Conservation (phyloP, 805 yeast genomes). For the Zygosaccharomyces lentus region DNA sequence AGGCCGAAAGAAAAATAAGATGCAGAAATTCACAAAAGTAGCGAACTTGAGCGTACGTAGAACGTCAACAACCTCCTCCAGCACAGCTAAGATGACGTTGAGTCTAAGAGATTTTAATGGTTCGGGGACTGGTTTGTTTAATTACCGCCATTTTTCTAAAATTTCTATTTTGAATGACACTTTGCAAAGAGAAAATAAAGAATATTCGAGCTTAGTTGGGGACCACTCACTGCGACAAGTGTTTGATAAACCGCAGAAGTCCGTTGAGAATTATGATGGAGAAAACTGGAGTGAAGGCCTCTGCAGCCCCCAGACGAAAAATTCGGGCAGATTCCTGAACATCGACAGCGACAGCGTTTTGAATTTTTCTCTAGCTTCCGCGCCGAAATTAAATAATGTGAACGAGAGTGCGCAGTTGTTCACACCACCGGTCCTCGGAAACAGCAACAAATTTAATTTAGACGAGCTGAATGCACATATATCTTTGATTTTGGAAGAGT, state of each 20-base stretch:
- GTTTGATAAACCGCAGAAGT: slow-evolving; percentile 1
- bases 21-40: background rate
- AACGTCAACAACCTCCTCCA: background rate
- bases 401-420: slow-evolving; percentile 8
- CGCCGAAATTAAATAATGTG: slow-evolving; percentile 1
- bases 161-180: slow-evolving; percentile 9
- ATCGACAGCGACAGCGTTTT: slow-evolving; percentile 21
- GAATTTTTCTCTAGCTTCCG: slow-evolving; percentile 15
- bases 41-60: background rate
- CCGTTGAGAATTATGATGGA: slow-evolving; percentile 5
- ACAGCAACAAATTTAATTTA: slow-evolving; percentile 3
- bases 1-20: background rate
- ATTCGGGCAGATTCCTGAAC: slow-evolving; percentile 7
- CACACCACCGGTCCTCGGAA: slow-evolving; percentile 9
- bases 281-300: slow-evolving; percentile 6
- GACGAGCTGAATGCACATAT: slow-evolving; percentile 13
- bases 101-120: slow-evolving; percentile 9
- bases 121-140: slow-evolving; percentile 8
- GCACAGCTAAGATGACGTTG: slow-evolving; percentile 8
- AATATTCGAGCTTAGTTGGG: background rate
- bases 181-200: slow-evolving; percentile 1
- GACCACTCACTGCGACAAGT: slow-evolving; percentile 2
- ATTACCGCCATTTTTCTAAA: slow-evolving; percentile 10
- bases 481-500: slow-evolving; percentile 5
- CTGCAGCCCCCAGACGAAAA: slow-evolving; percentile 1